A percentile compares a stretch with the other conserved stretches of the same genome.
Evolutionary conservation across 768 basidiomycete species (phyloP).

Genomic region (Tulasnella sp.): DNA sequence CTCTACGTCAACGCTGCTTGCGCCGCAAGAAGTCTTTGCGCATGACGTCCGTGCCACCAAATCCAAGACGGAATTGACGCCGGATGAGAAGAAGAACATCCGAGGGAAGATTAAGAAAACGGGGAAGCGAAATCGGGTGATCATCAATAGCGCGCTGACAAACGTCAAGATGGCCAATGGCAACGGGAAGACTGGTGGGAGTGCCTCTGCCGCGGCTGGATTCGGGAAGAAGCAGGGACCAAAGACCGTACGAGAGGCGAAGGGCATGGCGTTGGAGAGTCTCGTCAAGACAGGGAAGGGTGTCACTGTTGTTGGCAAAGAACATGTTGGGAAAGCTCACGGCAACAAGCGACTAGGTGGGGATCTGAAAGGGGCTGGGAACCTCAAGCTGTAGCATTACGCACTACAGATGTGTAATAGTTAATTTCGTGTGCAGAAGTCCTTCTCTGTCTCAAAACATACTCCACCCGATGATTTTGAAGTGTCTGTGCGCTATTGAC

Average conservation of each 20-base stretch:
- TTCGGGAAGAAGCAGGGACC: slow-evolving; percentile 29
- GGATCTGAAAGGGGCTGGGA: background rate
- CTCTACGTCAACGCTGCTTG: slow-evolving; percentile 66
- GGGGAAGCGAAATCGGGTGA: slow-evolving; percentile 55
- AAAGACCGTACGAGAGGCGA: slow-evolving; percentile 61
- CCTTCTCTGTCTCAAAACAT: background rate
- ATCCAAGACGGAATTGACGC: slow-evolving; percentile 70
- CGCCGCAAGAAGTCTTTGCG: slow-evolving; percentile 84
- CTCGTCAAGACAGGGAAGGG: slow-evolving; percentile 78
- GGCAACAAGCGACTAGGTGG: background rate
- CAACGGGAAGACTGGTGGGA: slow-evolving; percentile 52
- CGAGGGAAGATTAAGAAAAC: slow-evolving; percentile 32
- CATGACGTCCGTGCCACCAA: slow-evolving; percentile 42
- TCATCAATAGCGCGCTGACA: slow-evolving; percentile 43
- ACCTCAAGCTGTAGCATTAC: background rate
- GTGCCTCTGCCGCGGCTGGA: slow-evolving; percentile 22
- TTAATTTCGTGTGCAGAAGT: background rate
- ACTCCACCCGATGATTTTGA: background rate
- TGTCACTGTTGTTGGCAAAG: slow-evolving; percentile 76
- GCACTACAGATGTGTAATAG: background rate
- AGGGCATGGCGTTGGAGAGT: slow-evolving; percentile 68
- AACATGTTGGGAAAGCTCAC: slow-evolving; percentile 8
- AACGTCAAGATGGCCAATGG: slow-evolving; percentile 40
- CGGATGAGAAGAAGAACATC: slow-evolving; percentile 63
- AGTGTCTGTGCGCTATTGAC: background rate